phyloP scores from a whole-genome alignment of 1,139 yeast species.

The Debaryomyces coudertii region DNA sequence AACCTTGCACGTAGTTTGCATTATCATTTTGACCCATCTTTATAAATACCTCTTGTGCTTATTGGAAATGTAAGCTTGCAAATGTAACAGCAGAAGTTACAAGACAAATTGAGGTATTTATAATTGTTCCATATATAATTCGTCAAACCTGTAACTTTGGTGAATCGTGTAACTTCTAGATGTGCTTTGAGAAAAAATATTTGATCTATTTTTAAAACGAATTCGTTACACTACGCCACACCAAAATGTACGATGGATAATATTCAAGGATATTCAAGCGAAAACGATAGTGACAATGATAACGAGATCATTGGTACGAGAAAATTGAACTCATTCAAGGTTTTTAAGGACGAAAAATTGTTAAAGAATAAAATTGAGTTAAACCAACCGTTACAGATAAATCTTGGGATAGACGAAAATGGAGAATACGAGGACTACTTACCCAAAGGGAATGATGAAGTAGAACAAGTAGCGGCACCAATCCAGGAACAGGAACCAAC shows the following conservation, averaged over 20 bases:
- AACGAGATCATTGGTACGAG: not conserved
- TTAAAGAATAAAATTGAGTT: not conserved
- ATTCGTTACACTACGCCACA: slow-evolving; percentile 4
- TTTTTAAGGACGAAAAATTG: not conserved
- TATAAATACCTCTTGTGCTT: not conserved
- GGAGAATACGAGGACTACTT: not conserved
- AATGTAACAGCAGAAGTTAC: not conserved
- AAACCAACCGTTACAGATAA: not conserved
- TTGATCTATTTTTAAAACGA: not conserved
- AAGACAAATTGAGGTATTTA: not conserved
- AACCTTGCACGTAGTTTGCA: slow-evolving; percentile 8
- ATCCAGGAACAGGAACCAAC: not conserved
- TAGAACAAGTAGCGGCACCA: too few species aligned
- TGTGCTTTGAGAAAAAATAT: not conserved
- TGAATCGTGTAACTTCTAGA: slow-evolving; percentile 1
- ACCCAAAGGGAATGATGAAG: not conserved
- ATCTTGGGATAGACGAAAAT: not conserved
- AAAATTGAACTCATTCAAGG: slow-evolving; percentile 1
- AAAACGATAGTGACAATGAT: slow-evolving; percentile 2
- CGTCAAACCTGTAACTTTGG: not conserved
- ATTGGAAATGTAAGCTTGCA: not conserved
- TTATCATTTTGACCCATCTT: slow-evolving; percentile 4
- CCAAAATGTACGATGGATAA: slow-evolving; percentile 4
- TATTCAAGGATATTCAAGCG: slow-evolving; percentile 8
- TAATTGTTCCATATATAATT: not conserved